A percentile compares a stretch with the other conserved stretches of the same genome.
Evolutionary conservation across 2,329 filamentous ascomycete species (phyloP).

Genomic region (Grosmannia clavigera): DNA sequence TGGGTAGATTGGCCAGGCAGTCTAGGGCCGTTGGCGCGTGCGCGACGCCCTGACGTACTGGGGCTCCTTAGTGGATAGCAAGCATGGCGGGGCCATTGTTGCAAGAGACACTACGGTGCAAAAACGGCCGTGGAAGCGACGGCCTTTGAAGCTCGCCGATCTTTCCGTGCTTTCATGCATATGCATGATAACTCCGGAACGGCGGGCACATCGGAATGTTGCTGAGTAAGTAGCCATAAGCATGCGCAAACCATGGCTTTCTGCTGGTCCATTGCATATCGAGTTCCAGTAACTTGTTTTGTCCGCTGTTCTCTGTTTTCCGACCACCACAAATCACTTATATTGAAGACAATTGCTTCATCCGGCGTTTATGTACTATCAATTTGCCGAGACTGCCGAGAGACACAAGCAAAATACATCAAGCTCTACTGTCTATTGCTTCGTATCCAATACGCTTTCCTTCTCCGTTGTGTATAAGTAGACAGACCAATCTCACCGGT

Average conservation of each 20-base stretch:
- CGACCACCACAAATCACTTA: too few species aligned
- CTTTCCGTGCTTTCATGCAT: too few species aligned
- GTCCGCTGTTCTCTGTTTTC: not conserved
- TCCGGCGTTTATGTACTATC: not conserved
- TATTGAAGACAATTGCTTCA: not conserved
- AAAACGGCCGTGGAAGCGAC: not conserved
- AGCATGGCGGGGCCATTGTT: not conserved
- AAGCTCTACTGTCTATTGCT: not conserved
- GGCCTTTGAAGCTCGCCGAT: too few species aligned
- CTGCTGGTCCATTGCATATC: not conserved
- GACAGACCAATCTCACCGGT: too few species aligned
- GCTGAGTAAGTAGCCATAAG: not conserved
- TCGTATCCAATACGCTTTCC: not conserved
- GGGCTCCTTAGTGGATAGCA: not conserved
- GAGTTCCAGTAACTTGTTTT: not conserved
- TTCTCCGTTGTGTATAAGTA: not conserved
- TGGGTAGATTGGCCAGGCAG: not conserved
- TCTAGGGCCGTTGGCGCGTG: not conserved
- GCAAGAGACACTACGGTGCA: not conserved
- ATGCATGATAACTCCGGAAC: not conserved
- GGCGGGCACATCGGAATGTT: not conserved
- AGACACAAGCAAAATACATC: not conserved
- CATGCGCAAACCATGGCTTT: not conserved
- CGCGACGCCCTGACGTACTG: not conserved
- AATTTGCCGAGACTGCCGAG: not conserved